Base-by-base conservation (phyloP, 768 basidiomycete genomes). In the Boletus rubescentipes region DNA sequence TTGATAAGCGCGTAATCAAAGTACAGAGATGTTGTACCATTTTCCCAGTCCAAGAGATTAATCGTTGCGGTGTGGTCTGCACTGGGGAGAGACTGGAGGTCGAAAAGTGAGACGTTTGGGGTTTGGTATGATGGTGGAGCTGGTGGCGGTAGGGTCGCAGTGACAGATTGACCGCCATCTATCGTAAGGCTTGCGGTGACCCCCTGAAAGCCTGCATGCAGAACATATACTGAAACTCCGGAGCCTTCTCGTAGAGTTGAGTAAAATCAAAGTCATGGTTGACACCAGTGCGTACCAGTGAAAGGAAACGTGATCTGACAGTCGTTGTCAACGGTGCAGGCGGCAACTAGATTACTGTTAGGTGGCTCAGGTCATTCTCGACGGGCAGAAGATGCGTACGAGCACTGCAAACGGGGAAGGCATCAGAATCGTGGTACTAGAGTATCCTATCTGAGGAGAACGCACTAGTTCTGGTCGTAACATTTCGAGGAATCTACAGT, bases 241-340 rank as follows among this genome's bases (percentile, higher is more conserved):
- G 62, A 64, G 4, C 63, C 63, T 64, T 31, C 1, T 23, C 15
- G 14, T 1, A 15, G 26, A 34, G n/a, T 9, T 32, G 39, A 43
- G 39, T 31, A 20, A 20, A 14, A n/a, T 10, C 8, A 7, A 29
- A 18, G n/a, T 35, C 1, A 42, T 20, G 26, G 20, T 12, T 9
- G 14, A 42, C 18, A 12, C 11, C 9, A 49, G 7, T 18, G 16
- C 54, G 14, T 46, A 58, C 61, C 61, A 10, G 45, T 52, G 21
- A 63, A 63, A 16, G 62, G 61, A 21, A 63, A 32, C n/a, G 32
- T 34, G 15, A 63, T 34, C 14, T 35, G 21, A n/a, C 62, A 63
- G 1, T 55, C 36, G 2, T 60, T 29, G 4, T 21, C 23, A 2
- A 10, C 9, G 8, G 36, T 37, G 48, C 61, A 63, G 0, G 39